Base-by-base conservation (phyloP, 768 basidiomycete species). In the Russula ochroleuca region DNA sequence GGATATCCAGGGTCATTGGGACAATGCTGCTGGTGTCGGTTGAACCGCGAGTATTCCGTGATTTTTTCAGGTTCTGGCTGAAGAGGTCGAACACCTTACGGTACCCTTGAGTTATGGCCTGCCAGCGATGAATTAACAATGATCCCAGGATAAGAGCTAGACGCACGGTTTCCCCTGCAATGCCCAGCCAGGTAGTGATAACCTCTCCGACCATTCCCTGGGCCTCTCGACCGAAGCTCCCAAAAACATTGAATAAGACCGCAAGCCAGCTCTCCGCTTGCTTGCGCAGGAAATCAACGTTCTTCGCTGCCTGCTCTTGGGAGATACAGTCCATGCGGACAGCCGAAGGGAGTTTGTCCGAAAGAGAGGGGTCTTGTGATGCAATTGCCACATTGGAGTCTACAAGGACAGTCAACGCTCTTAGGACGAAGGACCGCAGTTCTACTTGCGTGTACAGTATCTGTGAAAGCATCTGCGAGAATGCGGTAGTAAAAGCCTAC, bases 201-300 rank as follows among this genome's bases (percentile, higher is more conserved):
- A 92, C 92, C 59, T 94, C 93, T 21, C 94, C 92, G 17, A 98
- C 85, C 76, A 85, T 79, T 9, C 85, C 85, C 57, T 90, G 79
- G 54, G 72, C 76, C 66, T 97, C 94, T 55, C 85, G 80, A n/a
- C 82, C 83, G 37, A 90, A 85, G 64, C 83, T 92, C 62, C 89
- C 83, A 75, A 96, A 98, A n/a, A 99, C 88, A 72, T 99, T 99
- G 79, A 98, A 94, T 50, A 97, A 79, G 5, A 98, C 94, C 0
- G 93, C 87, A 38, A 98, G 83, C 89, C 97, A 95, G 70, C 93
- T 97, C 72, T 94, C 90, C 0, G 83, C 87, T 71, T 98, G 89
- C 0, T 79, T 80, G 47, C 82, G 83, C 59, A 98, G 78, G 74
- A 90, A 89, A 1, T 73, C 78, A 31, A 98, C 67, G 68, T 94